Percentiles rank a stretch among this genome's conserved stretches.
Conservation (phyloP, 2,329 filamentous ascomycete genomes). For the Zymoseptoria passerinii region DNA sequence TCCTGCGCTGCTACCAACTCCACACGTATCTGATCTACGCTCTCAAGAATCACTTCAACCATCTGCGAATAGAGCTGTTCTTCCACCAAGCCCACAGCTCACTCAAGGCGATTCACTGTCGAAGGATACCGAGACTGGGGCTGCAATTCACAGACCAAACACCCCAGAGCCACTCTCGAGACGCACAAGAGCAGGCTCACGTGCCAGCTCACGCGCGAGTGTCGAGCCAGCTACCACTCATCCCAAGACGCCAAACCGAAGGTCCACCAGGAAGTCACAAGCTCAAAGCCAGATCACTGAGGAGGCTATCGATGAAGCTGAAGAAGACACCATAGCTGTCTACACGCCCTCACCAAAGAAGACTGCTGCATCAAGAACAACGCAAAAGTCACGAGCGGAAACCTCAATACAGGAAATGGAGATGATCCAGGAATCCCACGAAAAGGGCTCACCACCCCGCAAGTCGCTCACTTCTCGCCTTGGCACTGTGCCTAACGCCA, state of each 20-base stretch:
- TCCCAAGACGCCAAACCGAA: constrained; percentile 3
- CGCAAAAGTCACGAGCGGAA: constrained; percentile 7
- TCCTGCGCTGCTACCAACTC: constrained; percentile 13
- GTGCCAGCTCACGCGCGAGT: neutral
- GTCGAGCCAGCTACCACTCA: neutral
- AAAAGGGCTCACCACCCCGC: constrained; percentile 14
- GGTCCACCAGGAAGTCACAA: constrained; percentile 8
- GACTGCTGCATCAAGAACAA: constrained; percentile 5
- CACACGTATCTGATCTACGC: constrained; percentile 10
- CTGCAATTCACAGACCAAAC: neutral
- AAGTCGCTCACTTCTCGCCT: constrained; percentile 23
- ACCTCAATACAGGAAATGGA: neutral
- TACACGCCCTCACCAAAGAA: constrained; percentile 4
- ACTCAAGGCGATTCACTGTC: constrained; percentile 25
- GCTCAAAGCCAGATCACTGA: neutral
- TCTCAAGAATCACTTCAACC: neutral
- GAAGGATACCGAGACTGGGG: constrained; percentile 1
- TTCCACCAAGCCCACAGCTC: constrained; percentile 32
- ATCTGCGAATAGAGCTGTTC: neutral
- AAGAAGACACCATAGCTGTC: neutral
- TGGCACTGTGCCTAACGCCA: constrained; percentile 28
- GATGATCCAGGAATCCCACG: neutral
- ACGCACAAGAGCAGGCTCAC: neutral
- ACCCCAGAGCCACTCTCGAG: neutral
- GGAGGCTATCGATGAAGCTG: neutral